These are phyloP conservation scores for Polymyxa betae DNA, from an alignment of 208 protist genomes.

Conservation along the genomic window DNA sequence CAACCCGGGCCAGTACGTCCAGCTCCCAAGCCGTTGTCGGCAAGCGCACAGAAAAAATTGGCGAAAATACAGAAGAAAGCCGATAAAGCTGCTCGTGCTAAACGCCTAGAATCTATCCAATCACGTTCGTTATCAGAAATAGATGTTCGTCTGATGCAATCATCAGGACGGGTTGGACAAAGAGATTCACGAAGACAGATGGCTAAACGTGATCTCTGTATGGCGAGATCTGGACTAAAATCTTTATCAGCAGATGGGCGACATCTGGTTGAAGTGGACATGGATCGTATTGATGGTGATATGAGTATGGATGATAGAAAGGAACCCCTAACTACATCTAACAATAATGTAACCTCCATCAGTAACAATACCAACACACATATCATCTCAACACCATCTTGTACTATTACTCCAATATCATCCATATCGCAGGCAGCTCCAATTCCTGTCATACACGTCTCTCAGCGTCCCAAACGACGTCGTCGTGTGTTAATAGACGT, in stretches of 20 bases:
- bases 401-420: too few relatives aligned
- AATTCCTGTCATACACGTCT: conserved; percentile 14
- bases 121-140: neutral
- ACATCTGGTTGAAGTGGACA: too few relatives aligned
- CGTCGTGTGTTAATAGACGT: neutral
- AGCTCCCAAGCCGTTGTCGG: neutral
- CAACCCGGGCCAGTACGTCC: neutral
- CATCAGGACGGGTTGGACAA: neutral
- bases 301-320: too few relatives aligned
- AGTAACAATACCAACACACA: too few relatives aligned
- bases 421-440: too few relatives aligned
- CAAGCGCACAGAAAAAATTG: conserved; percentile 14
- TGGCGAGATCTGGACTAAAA: neutral
- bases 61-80: neutral
- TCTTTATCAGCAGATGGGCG: too few relatives aligned
- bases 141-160: neutral
- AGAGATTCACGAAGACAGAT: neutral
- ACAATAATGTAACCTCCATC: too few relatives aligned
- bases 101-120: neutral
- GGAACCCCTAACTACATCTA: too few relatives aligned
- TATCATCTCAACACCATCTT: too few relatives aligned
- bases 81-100: neutral
- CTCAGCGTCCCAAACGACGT: neutral
- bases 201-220: neutral
- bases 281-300: too few relatives aligned